Conservation (phyloP, 169 alveolate genomes). For the Plasmodium falciparum region DNA sequence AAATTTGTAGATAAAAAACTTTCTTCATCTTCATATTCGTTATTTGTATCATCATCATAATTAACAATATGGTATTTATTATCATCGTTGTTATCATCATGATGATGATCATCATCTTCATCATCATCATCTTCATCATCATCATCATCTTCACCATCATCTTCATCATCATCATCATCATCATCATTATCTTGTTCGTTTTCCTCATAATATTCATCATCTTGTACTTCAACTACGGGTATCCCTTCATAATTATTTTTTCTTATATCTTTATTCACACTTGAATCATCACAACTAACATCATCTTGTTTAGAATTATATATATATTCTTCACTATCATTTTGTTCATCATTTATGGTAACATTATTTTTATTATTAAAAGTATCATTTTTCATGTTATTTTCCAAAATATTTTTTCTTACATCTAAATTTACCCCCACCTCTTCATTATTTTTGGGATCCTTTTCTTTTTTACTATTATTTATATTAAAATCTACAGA, state of each 20-base stretch:
- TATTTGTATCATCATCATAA: neutral
- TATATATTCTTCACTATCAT: too few relatives aligned
- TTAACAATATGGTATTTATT: neutral
- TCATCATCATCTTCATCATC: neutral
- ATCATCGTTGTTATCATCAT: slow-evolving; percentile 3
- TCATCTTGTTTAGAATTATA: too few relatives aligned
- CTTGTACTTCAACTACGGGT: neutral
- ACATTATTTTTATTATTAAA: too few relatives aligned
- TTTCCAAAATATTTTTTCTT: too few relatives aligned
- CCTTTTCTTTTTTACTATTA: too few relatives aligned
- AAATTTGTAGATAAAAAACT: slow-evolving; percentile 15
- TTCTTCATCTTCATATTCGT: slow-evolving; percentile 20
- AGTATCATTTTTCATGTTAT: too few relatives aligned
- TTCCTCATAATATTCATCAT: neutral
- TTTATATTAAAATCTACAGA: too few relatives aligned
- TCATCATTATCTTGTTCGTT: neutral
- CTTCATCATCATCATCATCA: neutral
- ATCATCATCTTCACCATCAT: neutral
- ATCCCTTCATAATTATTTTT: neutral
- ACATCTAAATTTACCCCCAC: too few relatives aligned
- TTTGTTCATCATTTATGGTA: too few relatives aligned
- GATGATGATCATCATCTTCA: neutral
- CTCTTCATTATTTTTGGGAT: too few relatives aligned
- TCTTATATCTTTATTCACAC: neutral
- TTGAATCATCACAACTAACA: too few relatives aligned